Percentiles rank a stretch among this genome's conserved stretches.
Conservation (phyloP, 768 basidiomycete species). For the Tricholoma sp. region DNA sequence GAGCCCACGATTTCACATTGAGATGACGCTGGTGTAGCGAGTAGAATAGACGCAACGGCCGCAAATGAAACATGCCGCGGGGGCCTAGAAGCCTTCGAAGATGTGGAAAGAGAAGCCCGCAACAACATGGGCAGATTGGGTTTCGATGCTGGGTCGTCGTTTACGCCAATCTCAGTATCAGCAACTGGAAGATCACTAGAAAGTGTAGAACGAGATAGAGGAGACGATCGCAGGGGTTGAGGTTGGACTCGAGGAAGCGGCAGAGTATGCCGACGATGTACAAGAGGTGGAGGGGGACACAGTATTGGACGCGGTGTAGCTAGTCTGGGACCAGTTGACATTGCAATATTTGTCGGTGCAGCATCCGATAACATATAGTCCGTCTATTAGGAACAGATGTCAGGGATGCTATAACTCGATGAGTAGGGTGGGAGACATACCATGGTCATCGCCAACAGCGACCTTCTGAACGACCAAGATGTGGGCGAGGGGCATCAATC, state of each 20-base stretch:
- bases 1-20: neutral
- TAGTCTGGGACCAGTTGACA: neutral
- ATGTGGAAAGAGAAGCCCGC: neutral
- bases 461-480: neutral
- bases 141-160: neutral
- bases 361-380: neutral
- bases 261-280: neutral
- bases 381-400: neutral
- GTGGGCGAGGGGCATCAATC: neutral
- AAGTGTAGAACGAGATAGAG: constrained; percentile 35
- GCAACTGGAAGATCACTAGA: constrained; percentile 13
- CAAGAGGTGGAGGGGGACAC: neutral
- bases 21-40: neutral
- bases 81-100: constrained; percentile 1
- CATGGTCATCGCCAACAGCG: neutral
- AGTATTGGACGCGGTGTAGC: neutral
- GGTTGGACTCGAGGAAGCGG: constrained; percentile 5
- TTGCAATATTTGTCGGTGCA: neutral
- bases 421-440: neutral
- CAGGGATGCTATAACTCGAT: neutral
- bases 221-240: constrained; percentile 35
- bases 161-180: neutral
- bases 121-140: neutral
- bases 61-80: neutral
- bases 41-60: neutral